Evolutionary conservation across 1,139 yeast species (phyloP), one percentile per base, ranked within the genome.

Genomic region (Candida sp.): DNA sequence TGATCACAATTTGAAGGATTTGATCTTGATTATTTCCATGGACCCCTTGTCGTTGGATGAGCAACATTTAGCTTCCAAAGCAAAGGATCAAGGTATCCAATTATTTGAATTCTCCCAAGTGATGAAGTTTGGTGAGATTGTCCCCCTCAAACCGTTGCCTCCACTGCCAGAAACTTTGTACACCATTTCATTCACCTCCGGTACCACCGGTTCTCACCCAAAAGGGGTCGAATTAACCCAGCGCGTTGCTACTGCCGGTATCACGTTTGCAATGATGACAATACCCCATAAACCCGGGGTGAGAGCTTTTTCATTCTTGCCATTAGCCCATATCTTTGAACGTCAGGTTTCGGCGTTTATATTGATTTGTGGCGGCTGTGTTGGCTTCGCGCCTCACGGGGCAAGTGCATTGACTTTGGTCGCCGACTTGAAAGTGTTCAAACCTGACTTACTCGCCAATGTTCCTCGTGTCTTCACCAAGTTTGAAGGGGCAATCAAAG

Each of bases 121-220:
- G 35, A 77, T 75, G 48, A 60, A 64, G 30, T 60, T 83, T 33
- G 95, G 93, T 21, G 64, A 63, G 38, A 56, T 73, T 29, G 70
- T 70, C 52, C 77, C 78, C 4, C 56, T 68, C 5, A 68, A 72
- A 1, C 71, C 71, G 41, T 61, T 66, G 33, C 77, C 79, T 6
- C 87, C 90, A n/a, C 59, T 56, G 0, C 76, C 82, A 1, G 75
- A 79, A 5, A 75, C 83, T 35, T 49, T 73, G 21, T 79, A 81
- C 53, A 83, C 91, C 40, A 81, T 87, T 49, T 81, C 85, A 36
- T 86, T 85, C 63, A 87, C 95, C 9, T 82, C 89, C 6, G 91
- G 91, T 32, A 83, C 91, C 22, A 84, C 91, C 4, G 90, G 90
- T 12, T 49, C 72, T 9, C 60, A 70, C 44, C 91, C 91, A 12